Percentiles rank a stretch among this genome's conserved stretches.
phyloP scores from a whole-genome alignment of 2,329 filamentous ascomycete genomes.

The Trichoderma koningii region DNA sequence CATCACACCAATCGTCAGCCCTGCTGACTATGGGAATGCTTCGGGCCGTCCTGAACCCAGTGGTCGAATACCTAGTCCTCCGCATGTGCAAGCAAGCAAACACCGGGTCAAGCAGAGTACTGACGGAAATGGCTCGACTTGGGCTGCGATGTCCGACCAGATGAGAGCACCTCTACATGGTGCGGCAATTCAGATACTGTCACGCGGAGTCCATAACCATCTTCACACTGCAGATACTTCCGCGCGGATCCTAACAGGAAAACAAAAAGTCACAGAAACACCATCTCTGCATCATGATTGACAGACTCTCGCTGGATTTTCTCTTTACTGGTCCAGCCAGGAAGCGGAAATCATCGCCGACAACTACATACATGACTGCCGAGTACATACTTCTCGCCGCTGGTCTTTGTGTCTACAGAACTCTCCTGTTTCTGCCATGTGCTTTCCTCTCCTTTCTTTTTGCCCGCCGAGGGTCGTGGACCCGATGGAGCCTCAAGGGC shows the following conservation, averaged over 20 bases:
- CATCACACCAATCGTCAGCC: conserved; percentile 10
- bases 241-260: too few species aligned
- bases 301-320: not conserved
- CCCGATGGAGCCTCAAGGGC: not conserved
- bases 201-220: not conserved
- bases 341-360: not conserved
- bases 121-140: not conserved
- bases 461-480: not conserved
- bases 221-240: too few species aligned
- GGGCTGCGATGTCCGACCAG: not conserved
- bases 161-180: too few species aligned
- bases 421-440: not conserved
- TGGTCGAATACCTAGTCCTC: not conserved
- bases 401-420: not conserved
- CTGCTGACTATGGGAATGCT: not conserved
- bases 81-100: not conserved
- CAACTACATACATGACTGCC: not conserved
- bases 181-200: too few species aligned
- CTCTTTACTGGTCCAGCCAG: not conserved
- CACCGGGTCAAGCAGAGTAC: too few species aligned
- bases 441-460: not conserved
- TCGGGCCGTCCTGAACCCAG: not conserved
- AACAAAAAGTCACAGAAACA: too few species aligned
- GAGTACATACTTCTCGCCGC: too few species aligned
- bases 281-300: not conserved